Evolutionary conservation across 139 green algal species (phyloP).

Genomic region (Chlamydomonas eustigma): DNA sequence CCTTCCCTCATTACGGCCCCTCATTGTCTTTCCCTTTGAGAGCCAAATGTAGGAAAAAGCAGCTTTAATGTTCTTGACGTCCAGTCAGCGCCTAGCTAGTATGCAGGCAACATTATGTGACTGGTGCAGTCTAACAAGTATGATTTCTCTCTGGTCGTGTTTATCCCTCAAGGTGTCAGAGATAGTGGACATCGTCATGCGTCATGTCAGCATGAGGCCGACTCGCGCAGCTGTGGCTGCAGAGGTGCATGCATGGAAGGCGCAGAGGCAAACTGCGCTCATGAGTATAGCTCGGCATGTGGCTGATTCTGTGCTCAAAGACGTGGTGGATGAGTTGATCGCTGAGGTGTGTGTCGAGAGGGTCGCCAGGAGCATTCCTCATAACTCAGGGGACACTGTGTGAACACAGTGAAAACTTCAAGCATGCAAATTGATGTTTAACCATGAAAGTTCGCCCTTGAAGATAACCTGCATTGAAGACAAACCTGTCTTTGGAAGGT

Average conservation of each 20-base stretch:
- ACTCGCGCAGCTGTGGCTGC: slow-evolving; percentile 24
- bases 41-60: background rate
- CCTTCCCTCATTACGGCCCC: too few relatives aligned
- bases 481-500: too few relatives aligned
- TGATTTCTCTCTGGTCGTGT: too few relatives aligned
- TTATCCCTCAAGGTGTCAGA: slow-evolving; percentile 14
- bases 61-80: background rate
- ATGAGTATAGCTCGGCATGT: slow-evolving; percentile 32
- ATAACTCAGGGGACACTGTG: too few relatives aligned
- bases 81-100: background rate
- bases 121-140: too few relatives aligned
- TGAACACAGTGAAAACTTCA: too few relatives aligned
- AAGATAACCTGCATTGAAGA: too few relatives aligned
- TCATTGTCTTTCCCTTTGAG: too few relatives aligned
- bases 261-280: slow-evolving; percentile 19
- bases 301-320: slow-evolving; percentile 34
- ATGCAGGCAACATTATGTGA: too few relatives aligned
- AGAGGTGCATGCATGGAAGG: slow-evolving; percentile 43
- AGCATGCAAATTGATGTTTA: too few relatives aligned
- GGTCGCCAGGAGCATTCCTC: too few relatives aligned
- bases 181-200: slow-evolving; percentile 19
- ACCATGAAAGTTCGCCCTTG: too few relatives aligned
- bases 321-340: slow-evolving; percentile 48
- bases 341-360: slow-evolving; percentile 28
- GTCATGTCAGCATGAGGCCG: slow-evolving; percentile 24